Percentiles rank a stretch among this genome's conserved stretches.
Evolutionary conservation across 2,329 filamentous ascomycete genomes (phyloP).

Genomic region (Dendryphion nanum): DNA sequence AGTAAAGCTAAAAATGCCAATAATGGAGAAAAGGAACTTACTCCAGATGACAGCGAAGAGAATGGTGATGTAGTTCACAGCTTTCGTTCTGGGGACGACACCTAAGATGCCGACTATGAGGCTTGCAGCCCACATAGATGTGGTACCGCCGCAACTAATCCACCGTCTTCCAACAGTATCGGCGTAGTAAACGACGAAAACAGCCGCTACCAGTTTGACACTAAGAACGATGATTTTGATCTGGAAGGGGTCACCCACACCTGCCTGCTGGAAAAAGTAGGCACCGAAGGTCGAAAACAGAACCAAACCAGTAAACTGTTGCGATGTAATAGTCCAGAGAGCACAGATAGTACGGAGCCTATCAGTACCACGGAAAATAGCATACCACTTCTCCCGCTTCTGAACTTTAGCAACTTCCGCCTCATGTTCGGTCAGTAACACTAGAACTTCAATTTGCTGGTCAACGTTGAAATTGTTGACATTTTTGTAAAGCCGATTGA

Average conservation of each 20-base stretch:
- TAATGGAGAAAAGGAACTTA: not conserved
- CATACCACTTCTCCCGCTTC: conserved; percentile 18
- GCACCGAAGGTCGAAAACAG: conserved; percentile 43
- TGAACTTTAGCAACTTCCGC: conserved; percentile 27
- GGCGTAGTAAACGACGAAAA: conserved; percentile 1
- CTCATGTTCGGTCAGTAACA: conserved; percentile 11
- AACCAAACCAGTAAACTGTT: conserved; percentile 41
- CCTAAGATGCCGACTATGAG: conserved; percentile 1
- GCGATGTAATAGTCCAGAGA: conserved; percentile 41
- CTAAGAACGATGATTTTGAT: conserved; percentile 4
- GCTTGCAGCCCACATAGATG: not conserved
- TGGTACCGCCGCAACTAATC: not conserved
- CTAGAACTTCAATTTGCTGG: not conserved
- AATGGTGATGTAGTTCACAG: conserved; percentile 4
- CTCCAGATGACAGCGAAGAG: conserved; percentile 6
- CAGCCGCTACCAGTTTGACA: conserved; percentile 4
- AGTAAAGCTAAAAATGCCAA: not conserved
- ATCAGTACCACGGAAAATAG: conserved; percentile 41
- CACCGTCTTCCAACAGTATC: conserved; percentile 1
- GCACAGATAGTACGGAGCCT: conserved; percentile 39
- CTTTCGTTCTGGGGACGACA: conserved; percentile 2
- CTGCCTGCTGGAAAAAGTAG: conserved; percentile 33
- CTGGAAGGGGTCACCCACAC: conserved; percentile 8
- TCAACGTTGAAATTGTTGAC: conserved; percentile 9
- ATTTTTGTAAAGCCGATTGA: conserved; percentile 25